Conservation (phyloP, 352 stramenopile species). For the Pythium biforme region DNA sequence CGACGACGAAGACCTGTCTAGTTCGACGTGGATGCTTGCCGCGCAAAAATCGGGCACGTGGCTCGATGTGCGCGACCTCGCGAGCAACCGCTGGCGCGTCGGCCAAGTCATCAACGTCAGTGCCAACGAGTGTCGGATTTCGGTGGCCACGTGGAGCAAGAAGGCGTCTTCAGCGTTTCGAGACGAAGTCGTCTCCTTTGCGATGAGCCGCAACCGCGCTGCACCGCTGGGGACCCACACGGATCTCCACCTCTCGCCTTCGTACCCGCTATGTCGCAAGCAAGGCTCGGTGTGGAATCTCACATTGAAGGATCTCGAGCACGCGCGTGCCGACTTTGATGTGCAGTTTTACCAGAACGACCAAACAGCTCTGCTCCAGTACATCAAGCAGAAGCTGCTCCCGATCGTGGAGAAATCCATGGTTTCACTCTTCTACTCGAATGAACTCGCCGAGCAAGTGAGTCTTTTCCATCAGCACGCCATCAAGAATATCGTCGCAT, state of each 20-base stretch:
- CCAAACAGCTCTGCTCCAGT: slow-evolving; percentile 25
- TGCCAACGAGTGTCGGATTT: slow-evolving; percentile 62
- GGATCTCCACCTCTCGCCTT: slow-evolving; percentile 73
- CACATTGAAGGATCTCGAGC: slow-evolving; percentile 60
- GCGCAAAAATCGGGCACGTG: slow-evolving; percentile 70
- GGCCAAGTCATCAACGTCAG: slow-evolving; percentile 71
- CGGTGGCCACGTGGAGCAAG: slow-evolving; percentile 67
- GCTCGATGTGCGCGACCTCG: slow-evolving; percentile 81
- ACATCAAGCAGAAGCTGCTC: slow-evolving; percentile 53
- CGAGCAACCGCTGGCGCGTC: slow-evolving; percentile 73
- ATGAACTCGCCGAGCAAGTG: slow-evolving; percentile 74
- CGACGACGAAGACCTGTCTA: slow-evolving; percentile 54
- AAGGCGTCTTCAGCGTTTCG: slow-evolving; percentile 27
- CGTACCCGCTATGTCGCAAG: slow-evolving; percentile 76
- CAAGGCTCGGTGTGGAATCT: slow-evolving; percentile 69
- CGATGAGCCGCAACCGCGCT: slow-evolving; percentile 58
- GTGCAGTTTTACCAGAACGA: slow-evolving; percentile 52
- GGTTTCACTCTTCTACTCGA: slow-evolving; percentile 62
- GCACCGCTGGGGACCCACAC: slow-evolving; percentile 73
- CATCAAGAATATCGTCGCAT: slow-evolving; percentile 72
- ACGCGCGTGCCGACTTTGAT: slow-evolving; percentile 69
- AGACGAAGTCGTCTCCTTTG: slow-evolving; percentile 69
- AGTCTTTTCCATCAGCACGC: slow-evolving; percentile 79
- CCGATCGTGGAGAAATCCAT: slow-evolving; percentile 77
- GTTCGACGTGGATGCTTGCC: slow-evolving; percentile 70